Evolutionary conservation across 2,329 filamentous ascomycete species (phyloP), one percentile per base, ranked within the genome.

Genomic region (Calonectria pauciramosa): DNA sequence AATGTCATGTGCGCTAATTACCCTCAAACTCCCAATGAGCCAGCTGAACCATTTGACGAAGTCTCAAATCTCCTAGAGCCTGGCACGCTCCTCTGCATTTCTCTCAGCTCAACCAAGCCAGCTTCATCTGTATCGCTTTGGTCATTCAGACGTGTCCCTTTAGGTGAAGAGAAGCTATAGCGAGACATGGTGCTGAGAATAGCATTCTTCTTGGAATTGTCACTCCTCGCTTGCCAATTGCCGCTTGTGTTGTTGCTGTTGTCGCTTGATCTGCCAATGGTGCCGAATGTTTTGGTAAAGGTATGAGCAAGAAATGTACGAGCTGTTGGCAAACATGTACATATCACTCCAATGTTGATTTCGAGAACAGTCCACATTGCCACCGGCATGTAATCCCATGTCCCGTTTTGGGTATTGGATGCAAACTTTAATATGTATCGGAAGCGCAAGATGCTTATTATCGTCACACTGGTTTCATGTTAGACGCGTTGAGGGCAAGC

Each of bases 381-480:
- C 26, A 66, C 41, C 10, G 44, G 38, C 44, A 44, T 44, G 41
- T 66, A 49, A 49, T 28, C 41, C 23, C 16, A 47, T 20, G 63
- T 66, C 16, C 2, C 16, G 13, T 66, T 20, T 13, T 30, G 23
- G 8, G 9, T 13, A 10, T 51, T 49, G 0, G 7, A n/a, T 32
- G n/a, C 28, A 32, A 30, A 66, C 28, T 20, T 28, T n/a, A 66
- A 49, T 9, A 66, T 20, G 28, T 18, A 66, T 26, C 41, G 23
- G 16, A 66, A 44, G 10, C 63, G 63, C 23, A 66, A 14, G 26
- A 66, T 49, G 14, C 63, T 66, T 30, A 66, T 32, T 6, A 66
- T n/a, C 2, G 63, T 66, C 5, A 49, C 63, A n/a, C 84, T 86
- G 51, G 0, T 0, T 0, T 34, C 9, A 16, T 65, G 78, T 65